Evolutionary conservation across 1,284 basidiomycete genomes (phyloP).

Genomic region (Cryptococcus maquisensis): DNA sequence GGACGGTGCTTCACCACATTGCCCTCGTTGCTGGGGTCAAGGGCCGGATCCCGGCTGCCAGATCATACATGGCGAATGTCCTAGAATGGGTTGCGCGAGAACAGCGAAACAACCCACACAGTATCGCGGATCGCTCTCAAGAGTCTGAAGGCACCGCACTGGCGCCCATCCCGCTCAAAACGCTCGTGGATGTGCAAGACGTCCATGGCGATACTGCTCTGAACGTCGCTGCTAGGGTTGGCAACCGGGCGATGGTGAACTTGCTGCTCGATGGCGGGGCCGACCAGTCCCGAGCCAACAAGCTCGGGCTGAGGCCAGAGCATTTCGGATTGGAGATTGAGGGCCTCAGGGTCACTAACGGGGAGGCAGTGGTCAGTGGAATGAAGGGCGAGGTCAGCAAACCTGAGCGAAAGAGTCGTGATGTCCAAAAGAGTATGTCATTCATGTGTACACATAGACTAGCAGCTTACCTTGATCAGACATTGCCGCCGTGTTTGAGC

Average conservation of each 20-base stretch:
- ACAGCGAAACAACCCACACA: conserved; percentile 50
- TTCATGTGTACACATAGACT: conserved; percentile 1
- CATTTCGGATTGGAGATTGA: conserved; percentile 92
- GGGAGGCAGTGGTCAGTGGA: conserved; percentile 68
- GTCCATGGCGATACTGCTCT: conserved; percentile 94
- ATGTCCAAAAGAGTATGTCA: conserved; percentile 72
- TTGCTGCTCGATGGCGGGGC: conserved; percentile 85
- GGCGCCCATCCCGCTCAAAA: conserved; percentile 54
- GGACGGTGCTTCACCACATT: conserved; percentile 91
- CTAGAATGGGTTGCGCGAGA: conserved; percentile 55
- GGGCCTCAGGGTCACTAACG: conserved; percentile 55
- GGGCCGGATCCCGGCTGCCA: conserved; percentile 74
- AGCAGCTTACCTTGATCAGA: conserved; percentile 52
- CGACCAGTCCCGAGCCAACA: conserved; percentile 86
- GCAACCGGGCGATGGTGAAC: conserved; percentile 81
- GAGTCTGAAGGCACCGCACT: background rate
- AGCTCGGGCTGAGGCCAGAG: conserved; percentile 82
- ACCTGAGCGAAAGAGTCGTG: conserved; percentile 80
- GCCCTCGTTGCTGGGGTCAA: conserved; percentile 85
- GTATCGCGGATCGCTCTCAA: background rate
- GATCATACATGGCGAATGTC: conserved; percentile 88
- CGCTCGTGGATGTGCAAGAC: conserved; percentile 87
- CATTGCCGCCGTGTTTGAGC: conserved; percentile 77
- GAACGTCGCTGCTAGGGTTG: conserved; percentile 90
- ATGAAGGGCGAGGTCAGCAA: conserved; percentile 64